Base-by-base conservation (phyloP, 148 eudicot genomes). In the Arbutus unedo region DNA sequence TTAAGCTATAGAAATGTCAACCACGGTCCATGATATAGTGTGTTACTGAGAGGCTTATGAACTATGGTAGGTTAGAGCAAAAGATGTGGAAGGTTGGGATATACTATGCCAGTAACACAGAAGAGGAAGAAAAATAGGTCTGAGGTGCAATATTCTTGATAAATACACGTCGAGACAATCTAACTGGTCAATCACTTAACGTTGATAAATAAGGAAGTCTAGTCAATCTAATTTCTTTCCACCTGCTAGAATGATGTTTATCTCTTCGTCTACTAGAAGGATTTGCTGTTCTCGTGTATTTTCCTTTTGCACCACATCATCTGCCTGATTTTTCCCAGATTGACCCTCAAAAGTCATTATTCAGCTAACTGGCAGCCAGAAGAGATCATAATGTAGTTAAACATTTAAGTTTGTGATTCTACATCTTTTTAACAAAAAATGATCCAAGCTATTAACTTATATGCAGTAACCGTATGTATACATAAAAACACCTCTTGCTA, bases 321-420 rank as follows among this genome's bases (percentile, higher is more conserved):
- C 14, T 76, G 23, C 23, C 49, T 41, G 43, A 25, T 48, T 55
- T 77, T 76, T 11, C 41, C 59, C 43, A 51, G 59, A 51, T 13
- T 25, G 44, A n/a, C 78, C 78, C 16, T 23, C 15, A 51, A 21
- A 11, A 13, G 19, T 6, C 19, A 51, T 10, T 7, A 76, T 23
- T 76, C 19, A 51, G 78, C 43, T 13, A 75, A 23, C 41, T 50
- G 41, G 77, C 77, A 74, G 56, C 56, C n/a, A 74, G 44, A 74
- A 74, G 25, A 73, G 53, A 48, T 21, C 16, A 1, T 16, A 53
- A 53, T 53, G 79, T 38, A 51, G 62, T 53, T 55, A 7, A 21
- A 53, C 59, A 21, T 53, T 53, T 21, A 51, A 50, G 43, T 51
- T 25, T 25, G 8, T 16, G n/a, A 76, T 53, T 53, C 44, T 76